These are phyloP conservation scores for Leccinum truebloodii DNA, from an alignment of 768 basidiomycete species.

Conservation along the genomic window DNA sequence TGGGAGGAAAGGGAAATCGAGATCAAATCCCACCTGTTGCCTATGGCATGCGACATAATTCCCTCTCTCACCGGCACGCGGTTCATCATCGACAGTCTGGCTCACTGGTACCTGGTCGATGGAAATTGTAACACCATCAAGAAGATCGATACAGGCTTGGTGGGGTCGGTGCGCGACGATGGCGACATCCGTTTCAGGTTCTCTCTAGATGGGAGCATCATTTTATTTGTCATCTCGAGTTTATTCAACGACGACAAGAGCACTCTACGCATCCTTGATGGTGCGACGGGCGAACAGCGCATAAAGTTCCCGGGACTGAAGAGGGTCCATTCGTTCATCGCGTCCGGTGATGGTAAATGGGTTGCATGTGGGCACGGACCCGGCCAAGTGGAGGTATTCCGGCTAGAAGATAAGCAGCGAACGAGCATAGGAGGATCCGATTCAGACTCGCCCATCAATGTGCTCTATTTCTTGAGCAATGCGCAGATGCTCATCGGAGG, in stretches of 20 bases:
- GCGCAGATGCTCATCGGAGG: constrained; percentile 20
- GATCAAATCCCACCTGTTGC: not conserved
- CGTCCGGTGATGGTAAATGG: constrained; percentile 8
- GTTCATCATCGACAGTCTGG: constrained; percentile 4
- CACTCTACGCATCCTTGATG: constrained; percentile 13
- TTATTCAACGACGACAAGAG: constrained; percentile 9
- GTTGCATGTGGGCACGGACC: constrained; percentile 12
- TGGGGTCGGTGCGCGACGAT: no score
- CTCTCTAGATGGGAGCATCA: constrained; percentile 14
- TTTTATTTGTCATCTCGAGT: constrained; percentile 1
- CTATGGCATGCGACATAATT: not conserved
- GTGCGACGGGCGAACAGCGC: constrained; percentile 9
- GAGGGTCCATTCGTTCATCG: not conserved
- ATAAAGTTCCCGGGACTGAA: constrained; percentile 14
- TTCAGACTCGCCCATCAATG: not conserved
- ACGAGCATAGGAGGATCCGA: not conserved
- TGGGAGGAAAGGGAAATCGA: constrained; percentile 4
- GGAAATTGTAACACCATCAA: constrained; percentile 1
- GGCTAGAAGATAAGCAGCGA: not conserved
- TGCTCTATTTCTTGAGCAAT: constrained; percentile 20
- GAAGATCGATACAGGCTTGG: constrained; percentile 10
- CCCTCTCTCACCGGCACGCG: constrained; percentile 13
- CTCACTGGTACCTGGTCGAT: constrained; percentile 8
- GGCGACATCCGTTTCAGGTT: constrained; percentile 5
- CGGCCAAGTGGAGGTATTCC: constrained; percentile 6